Conservation (phyloP, 1,284 basidiomycete genomes). For the Leccinum subfulvum region DNA sequence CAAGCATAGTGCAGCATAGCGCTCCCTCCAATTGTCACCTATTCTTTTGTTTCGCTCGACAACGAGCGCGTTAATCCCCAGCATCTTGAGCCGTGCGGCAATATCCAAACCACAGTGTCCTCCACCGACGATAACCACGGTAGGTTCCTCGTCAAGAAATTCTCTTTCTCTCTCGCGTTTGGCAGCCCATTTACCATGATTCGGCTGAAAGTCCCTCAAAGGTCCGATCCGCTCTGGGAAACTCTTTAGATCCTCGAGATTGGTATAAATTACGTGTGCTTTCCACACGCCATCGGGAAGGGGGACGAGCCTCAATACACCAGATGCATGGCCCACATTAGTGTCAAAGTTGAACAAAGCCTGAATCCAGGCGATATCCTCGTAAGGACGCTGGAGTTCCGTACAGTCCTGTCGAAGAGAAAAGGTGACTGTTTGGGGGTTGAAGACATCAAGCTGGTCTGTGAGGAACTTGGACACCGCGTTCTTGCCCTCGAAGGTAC, state of each 20-base stretch:
- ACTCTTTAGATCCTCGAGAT: slow-evolving; percentile 45
- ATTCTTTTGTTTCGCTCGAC: slow-evolving; percentile 33
- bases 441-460: slow-evolving; percentile 42
- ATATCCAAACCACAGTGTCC: slow-evolving; percentile 39
- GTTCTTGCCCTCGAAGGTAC: slow-evolving; percentile 49
- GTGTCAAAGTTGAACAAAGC: slow-evolving; percentile 53
- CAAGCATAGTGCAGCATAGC: slow-evolving; percentile 30
- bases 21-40: slow-evolving; percentile 30
- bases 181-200: slow-evolving; percentile 40
- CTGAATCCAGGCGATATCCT: slow-evolving; percentile 55
- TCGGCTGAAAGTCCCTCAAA: slow-evolving; percentile 38
- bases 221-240: slow-evolving; percentile 37
- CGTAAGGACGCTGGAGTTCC: slow-evolving; percentile 41
- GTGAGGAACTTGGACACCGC: slow-evolving; percentile 43
- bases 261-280: slow-evolving; percentile 39
- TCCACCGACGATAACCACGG: slow-evolving; percentile 41
- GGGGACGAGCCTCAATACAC: slow-evolving; percentile 53
- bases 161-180: slow-evolving; percentile 40
- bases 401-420: slow-evolving; percentile 19
- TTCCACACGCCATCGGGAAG: slow-evolving; percentile 46
- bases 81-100: slow-evolving; percentile 44
- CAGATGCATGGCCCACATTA: slow-evolving; percentile 44
- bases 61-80: slow-evolving; percentile 37
- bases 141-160: slow-evolving; percentile 32
- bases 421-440: slow-evolving; percentile 22